Evolutionary conservation across 2,329 filamentous ascomycete genomes (phyloP), one percentile per base, ranked within the genome.

Genomic region (Sporothrix luriei): DNA sequence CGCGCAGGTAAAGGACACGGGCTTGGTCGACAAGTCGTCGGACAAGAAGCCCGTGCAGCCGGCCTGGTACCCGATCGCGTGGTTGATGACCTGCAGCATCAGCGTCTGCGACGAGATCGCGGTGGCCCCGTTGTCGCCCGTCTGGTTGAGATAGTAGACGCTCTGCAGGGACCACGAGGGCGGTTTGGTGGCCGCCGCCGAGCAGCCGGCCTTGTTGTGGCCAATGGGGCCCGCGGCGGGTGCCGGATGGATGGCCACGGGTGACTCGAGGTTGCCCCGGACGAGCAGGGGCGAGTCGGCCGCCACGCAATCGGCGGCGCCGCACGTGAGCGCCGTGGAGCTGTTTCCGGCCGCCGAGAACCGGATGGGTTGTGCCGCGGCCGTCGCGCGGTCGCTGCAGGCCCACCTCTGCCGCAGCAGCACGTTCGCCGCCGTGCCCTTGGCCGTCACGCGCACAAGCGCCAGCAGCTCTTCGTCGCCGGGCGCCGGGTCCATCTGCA

Each of bases 191-290:
- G 73, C 71, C 3, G 66, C 51, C 2, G 72, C 68, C 0, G 70
- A 69, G 68, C 75, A 76, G 1, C 74, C 74, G 7, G 71, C 38
- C 13, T 55, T 66, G 67, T 66, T 51, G 66, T 76, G 76, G 3
- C 73, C 75, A 2, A 69, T 48, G 2, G 76, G 75, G 1, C 76
- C 75, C 1, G 66, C 51, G 7, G 73, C 69, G 33, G 75, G 75
- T 10, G 33, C 69, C 0, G 76, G 75, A 3, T 73, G 75, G 55
- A 76, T 72, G 6, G 66, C 40, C 1, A 75, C 72, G 6, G 76
- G 76, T 1, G 84, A 84, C 69, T 87, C 80, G 69, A 88, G 79
- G 75, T 72, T 73, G 3, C 73, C 74, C n/a, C 68, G 72, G 68
- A 76, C 59, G 13, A 77, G 72, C 9, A 74, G 49, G 0, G 73